Conservation (phyloP, 495 filamentous ascomycete genomes). For the Poronia punctata region DNA sequence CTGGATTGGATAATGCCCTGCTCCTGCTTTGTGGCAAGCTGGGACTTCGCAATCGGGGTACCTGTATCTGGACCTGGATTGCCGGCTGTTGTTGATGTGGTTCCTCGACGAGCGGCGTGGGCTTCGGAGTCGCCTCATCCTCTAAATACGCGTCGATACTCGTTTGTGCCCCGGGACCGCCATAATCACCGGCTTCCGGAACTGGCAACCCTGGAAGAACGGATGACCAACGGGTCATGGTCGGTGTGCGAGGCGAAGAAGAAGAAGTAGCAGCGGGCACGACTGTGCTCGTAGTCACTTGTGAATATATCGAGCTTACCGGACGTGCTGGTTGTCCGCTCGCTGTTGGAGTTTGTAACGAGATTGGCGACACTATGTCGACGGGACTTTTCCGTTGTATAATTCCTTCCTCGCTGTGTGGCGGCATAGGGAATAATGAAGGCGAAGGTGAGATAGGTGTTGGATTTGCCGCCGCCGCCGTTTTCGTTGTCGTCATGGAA, state of each 20-base stretch:
- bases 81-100: too few species aligned
- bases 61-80: constrained; percentile 3
- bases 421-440: constrained; percentile 5
- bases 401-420: not conserved
- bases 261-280: not conserved
- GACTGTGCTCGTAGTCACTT: constrained; percentile 4
- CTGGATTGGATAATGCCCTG: not conserved
- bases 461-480: not conserved
- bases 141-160: too few species aligned
- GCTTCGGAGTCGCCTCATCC: too few species aligned
- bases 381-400: constrained; percentile 1
- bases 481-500: not conserved
- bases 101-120: too few species aligned
- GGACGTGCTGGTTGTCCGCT: not conserved
- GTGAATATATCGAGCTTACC: constrained; percentile 2
- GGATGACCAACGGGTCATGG: constrained; percentile 7
- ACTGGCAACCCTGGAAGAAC: not conserved
- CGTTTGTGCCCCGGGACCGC: too few species aligned
- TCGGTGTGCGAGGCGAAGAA: constrained; percentile 6
- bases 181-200: too few species aligned
- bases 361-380: not conserved
- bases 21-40: constrained; percentile 4
- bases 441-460: constrained; percentile 3
- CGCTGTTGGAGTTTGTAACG: not conserved
- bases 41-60: constrained; percentile 8